Conservation (phyloP, 495 filamentous ascomycete genomes). For the Letharia columbiana region DNA sequence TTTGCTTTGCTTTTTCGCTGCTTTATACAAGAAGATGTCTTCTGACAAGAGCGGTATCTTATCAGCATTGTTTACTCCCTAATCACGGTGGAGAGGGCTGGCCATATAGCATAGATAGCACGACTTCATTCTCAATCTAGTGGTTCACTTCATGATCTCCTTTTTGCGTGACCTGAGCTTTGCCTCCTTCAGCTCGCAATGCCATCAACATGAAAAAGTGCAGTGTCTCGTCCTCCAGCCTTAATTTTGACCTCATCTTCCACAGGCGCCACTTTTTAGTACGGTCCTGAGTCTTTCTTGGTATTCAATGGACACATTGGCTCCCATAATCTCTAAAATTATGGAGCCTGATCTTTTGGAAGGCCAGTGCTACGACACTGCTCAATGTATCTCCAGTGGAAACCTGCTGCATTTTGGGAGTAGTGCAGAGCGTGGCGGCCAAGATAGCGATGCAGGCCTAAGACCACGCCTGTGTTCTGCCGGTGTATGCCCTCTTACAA, state of each 20-base stretch:
- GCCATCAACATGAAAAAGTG: not conserved
- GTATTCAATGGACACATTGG: not conserved
- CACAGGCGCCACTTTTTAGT: not conserved
- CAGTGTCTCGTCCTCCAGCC: not conserved
- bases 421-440: not conserved
- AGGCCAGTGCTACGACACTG: not conserved
- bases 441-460: not conserved
- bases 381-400: not conserved
- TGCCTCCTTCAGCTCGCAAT: not conserved
- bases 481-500: not conserved
- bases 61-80: not conserved
- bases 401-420: not conserved
- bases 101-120: constrained; percentile 13
- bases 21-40: constrained; percentile 11
- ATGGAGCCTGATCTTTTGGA: not conserved
- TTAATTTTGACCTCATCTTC: not conserved
- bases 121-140: constrained; percentile 15
- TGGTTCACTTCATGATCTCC: not conserved
- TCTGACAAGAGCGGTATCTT: constrained; percentile 2
- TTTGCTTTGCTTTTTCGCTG: constrained; percentile 16
- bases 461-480: not conserved
- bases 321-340: not conserved
- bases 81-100: constrained; percentile 8
- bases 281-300: not conserved
- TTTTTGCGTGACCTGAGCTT: not conserved